Percentiles rank a stretch among this genome's conserved stretches.
phyloP scores from a whole-genome alignment of 2,329 filamentous ascomycete genomes.

The Leptodontidium sp. region DNA sequence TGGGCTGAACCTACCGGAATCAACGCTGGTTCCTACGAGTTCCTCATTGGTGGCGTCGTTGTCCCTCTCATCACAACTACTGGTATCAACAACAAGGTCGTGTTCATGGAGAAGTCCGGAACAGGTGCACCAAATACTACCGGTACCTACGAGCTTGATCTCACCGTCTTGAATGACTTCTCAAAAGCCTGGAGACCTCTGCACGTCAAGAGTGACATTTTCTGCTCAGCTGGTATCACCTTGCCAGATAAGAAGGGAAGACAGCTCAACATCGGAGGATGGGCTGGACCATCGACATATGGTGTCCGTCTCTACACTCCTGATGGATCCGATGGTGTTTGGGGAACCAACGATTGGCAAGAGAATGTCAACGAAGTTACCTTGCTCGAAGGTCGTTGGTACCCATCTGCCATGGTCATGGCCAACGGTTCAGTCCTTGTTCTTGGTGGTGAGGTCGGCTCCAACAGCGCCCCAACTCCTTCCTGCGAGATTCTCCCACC shows the following conservation, averaged over 20 bases:
- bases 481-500: slow-evolving; percentile 69
- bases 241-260: slow-evolving; percentile 71
- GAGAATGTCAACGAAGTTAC: slow-evolving; percentile 63
- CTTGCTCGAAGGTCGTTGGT: slow-evolving; percentile 69
- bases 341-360: slow-evolving; percentile 69
- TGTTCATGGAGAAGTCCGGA: slow-evolving; percentile 67
- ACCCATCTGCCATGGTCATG: slow-evolving; percentile 69
- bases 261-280: slow-evolving; percentile 73
- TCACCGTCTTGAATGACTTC: slow-evolving; percentile 61
- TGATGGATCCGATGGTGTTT: slow-evolving; percentile 64
- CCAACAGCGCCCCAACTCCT: slow-evolving; percentile 67
- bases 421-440: slow-evolving; percentile 71
- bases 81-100: slow-evolving; percentile 66
- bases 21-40: slow-evolving; percentile 64
- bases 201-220: slow-evolving; percentile 71
- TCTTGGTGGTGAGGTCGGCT: slow-evolving; percentile 69
- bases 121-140: slow-evolving; percentile 66
- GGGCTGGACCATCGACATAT: slow-evolving; percentile 68
- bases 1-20: slow-evolving; percentile 59
- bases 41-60: slow-evolving; percentile 67
- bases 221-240: slow-evolving; percentile 70
- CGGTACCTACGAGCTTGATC: slow-evolving; percentile 72
- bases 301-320: slow-evolving; percentile 70
- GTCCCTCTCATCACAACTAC: slow-evolving; percentile 50
- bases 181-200: slow-evolving; percentile 65